phyloP scores from a whole-genome alignment of 2,329 filamentous ascomycete genomes.

The Xylariaceae sp. region DNA sequence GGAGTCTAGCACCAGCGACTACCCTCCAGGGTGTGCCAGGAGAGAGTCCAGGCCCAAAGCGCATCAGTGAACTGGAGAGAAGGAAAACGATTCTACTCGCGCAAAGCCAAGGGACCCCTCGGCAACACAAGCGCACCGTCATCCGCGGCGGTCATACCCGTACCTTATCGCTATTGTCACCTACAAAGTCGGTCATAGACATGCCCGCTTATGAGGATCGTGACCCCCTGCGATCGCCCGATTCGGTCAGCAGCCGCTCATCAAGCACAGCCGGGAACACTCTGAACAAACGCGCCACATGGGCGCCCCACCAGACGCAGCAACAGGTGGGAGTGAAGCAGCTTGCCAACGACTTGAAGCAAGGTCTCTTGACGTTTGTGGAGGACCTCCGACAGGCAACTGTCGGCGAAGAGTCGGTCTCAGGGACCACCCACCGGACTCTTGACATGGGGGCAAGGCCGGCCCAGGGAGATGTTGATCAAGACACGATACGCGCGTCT shows the following conservation, averaged over 20 bases:
- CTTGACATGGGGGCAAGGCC: constrained; percentile 28
- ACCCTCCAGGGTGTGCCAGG: constrained; percentile 29
- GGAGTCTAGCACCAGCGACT: constrained; percentile 29
- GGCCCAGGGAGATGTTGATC: constrained; percentile 30
- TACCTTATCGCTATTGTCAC: constrained; percentile 77
- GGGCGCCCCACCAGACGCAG: constrained; percentile 49
- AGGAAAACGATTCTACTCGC: constrained; percentile 60
- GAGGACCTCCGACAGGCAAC: constrained; percentile 94
- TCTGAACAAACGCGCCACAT: constrained; percentile 53
- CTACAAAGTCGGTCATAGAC: constrained; percentile 41
- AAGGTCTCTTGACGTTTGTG: constrained; percentile 88
- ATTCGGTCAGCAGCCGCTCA: constrained; percentile 28
- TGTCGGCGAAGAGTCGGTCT: constrained; percentile 84
- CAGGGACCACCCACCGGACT: constrained; percentile 41
- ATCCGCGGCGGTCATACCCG: constrained; percentile 62
- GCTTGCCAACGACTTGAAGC: constrained; percentile 81
- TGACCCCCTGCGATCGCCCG: constrained; percentile 38
- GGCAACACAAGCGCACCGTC: constrained; percentile 51
- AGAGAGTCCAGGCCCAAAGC: constrained; percentile 35
- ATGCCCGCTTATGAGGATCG: constrained; percentile 42
- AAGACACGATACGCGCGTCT: constrained; percentile 44
- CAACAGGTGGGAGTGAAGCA: constrained; percentile 56
- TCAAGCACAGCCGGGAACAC: constrained; percentile 33
- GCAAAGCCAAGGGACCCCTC: constrained; percentile 37
- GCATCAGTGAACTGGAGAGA: constrained; percentile 62